Evolutionary conservation across 768 basidiomycete species (phyloP), one percentile per base, ranked within the genome.

Genomic region (Agrocybe chaxingu): DNA sequence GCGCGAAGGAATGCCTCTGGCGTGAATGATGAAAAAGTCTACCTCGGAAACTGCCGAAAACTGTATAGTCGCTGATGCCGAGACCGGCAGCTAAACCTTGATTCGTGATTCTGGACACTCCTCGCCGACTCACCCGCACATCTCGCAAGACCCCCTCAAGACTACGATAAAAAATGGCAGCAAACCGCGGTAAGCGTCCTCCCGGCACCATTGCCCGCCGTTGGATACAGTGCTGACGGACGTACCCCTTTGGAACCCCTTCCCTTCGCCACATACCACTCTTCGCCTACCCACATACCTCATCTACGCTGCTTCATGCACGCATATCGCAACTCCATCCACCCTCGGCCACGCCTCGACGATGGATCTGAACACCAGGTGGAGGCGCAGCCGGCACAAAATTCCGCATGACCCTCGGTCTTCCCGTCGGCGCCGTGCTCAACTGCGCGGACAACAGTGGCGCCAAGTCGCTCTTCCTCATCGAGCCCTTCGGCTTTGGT

Each of bases 361-460:
- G 13, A 29, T 7, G 16, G 35, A 45, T 34, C 3, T 47, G 3
- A 2, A 5, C 5, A 24, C 45, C 52, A 78, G 74, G 67, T 68
- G 77, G 72, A 62, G 84, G 81, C 66, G 81, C 87, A 56, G 81
- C 92, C 64, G 96, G 96, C 68, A 94, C 90, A 75, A 99, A 98
- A 76, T 98, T 87, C 84, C 86, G 94, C 62, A 78, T 98, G 79
- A 95, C 89, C 42, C 83, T 92, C 57, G 91, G 89, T 90, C 87
- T 95, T 47, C 93, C 92, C 54, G 89, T 90, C 57, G 92, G 92
- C 58, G 93, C 93, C 60, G 93, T 97, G 57, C 77, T 97, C 66
- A 96, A 96, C 72, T 97, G 97, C 73, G 94, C 94, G 45, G 97
- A 99, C 79, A 99, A 99, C 86, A 92, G 90, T 66, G 97, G 97